These are phyloP conservation scores for Elongisporangium senticosum DNA, from an alignment of 352 stramenopile species.

Conservation along the genomic window DNA sequence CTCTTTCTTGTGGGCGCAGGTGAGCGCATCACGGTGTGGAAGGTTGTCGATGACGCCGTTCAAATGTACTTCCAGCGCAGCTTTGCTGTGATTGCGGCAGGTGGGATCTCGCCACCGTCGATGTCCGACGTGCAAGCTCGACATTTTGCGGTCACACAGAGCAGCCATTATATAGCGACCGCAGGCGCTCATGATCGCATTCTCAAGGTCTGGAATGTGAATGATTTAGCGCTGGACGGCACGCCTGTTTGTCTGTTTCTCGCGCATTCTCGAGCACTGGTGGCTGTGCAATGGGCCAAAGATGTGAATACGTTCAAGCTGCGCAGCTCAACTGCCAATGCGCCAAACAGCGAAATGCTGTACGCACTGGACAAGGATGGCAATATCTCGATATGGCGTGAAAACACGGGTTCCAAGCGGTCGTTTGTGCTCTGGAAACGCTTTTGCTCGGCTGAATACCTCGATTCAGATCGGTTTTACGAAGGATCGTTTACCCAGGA, in stretches of 20 bases:
- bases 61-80: constrained; percentile 74
- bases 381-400: constrained; percentile 71
- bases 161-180: constrained; percentile 57
- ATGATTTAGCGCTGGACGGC: constrained; percentile 45
- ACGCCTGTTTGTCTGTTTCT: constrained; percentile 56
- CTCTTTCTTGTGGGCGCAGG: constrained; percentile 61
- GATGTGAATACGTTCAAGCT: constrained; percentile 46
- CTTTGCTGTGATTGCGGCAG: constrained; percentile 23
- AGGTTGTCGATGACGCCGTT: constrained; percentile 73
- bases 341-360: constrained; percentile 52
- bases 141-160: constrained; percentile 63
- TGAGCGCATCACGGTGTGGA: constrained; percentile 76
- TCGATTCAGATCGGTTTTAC: constrained; percentile 13
- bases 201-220: constrained; percentile 63
- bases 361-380: constrained; percentile 62
- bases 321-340: constrained; percentile 9
- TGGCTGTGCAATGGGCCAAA: constrained; percentile 49
- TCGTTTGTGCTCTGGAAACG: constrained; percentile 73
- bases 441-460: constrained; percentile 12
- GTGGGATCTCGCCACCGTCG: neutral
- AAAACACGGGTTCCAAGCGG: constrained; percentile 37
- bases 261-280: constrained; percentile 50
- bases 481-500: neutral
- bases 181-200: constrained; percentile 53
- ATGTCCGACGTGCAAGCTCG: constrained; percentile 1